A percentile compares a stretch with the other conserved stretches of the same genome.
Conservation (phyloP, 2,329 filamentous ascomycete species). For the Sclerotinia spermophila region DNA sequence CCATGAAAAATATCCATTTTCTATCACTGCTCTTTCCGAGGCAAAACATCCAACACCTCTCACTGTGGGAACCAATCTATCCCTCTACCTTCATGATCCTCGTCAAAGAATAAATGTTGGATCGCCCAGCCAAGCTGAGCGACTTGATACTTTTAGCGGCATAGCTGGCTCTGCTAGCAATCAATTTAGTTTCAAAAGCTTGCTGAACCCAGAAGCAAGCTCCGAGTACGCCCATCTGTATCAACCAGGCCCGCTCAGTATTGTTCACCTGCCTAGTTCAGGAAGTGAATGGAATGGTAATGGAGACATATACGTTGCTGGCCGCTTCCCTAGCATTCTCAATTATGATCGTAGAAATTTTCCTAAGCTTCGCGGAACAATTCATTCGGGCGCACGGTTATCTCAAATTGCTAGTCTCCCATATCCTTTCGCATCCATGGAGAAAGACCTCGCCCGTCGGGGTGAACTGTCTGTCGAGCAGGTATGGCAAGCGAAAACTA, state of each 20-base stretch:
- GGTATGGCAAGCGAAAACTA: conserved; percentile 51
- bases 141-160: conserved; percentile 29
- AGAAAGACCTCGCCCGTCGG: conserved; percentile 54
- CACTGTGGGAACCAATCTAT: conserved; percentile 78
- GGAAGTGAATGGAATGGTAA: conserved; percentile 42
- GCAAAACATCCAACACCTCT: conserved; percentile 64
- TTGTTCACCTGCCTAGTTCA: conserved; percentile 68
- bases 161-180: conserved; percentile 30
- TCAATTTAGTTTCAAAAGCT: conserved; percentile 29
- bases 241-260: conserved; percentile 77
- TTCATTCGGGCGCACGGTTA: conserved; percentile 79
- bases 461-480: conserved; percentile 54
- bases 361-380: conserved; percentile 69
- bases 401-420: conserved; percentile 69
- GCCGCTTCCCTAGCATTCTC: conserved; percentile 71
- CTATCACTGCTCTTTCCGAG: conserved; percentile 78
- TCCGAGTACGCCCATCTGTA: conserved; percentile 67
- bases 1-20: conserved; percentile 70
- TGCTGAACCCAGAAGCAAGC: conserved; percentile 46
- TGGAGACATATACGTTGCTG: conserved; percentile 81
- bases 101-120: conserved; percentile 42
- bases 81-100: conserved; percentile 79
- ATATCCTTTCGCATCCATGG: conserved; percentile 61
- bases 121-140: conserved; percentile 24
- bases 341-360: conserved; percentile 81